Evolutionary conservation across 306 rosid genomes (phyloP).

Genomic region (Trifolium dubium): DNA sequence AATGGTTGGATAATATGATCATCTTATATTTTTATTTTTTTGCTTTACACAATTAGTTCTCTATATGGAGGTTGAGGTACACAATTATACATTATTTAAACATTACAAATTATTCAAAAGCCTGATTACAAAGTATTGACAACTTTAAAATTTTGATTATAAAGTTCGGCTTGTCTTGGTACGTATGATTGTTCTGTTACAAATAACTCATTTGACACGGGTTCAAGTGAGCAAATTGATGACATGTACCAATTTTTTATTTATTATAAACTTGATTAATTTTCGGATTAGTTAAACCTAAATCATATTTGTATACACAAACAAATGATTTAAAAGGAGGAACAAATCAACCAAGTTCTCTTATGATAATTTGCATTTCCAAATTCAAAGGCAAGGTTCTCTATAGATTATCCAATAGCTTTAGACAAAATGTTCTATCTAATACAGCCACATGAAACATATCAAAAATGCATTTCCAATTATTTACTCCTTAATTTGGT

Average conservation of each 20-base stretch:
- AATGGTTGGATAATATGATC: no score
- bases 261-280: background rate
- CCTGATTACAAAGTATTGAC: no score
- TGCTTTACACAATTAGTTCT: no score
- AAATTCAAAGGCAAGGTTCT: background rate
- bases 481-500: conserved; percentile 22
- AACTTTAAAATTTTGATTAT: no score
- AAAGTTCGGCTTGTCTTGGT: no score
- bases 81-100: no score
- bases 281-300: background rate
- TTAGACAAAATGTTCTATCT: background rate
- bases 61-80: no score
- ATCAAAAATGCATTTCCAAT: conserved; percentile 13
- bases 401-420: background rate
- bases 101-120: no score
- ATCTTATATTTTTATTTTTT: no score
- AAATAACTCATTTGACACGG: no score
- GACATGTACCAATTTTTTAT: background rate
- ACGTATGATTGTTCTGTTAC: no score
- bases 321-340: background rate
- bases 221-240: no score
- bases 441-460: background rate
- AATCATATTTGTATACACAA: background rate
- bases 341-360: background rate
- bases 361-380: background rate